Base-by-base conservation (phyloP, 805 yeast genomes). In the Wickerhamiella azyma region DNA sequence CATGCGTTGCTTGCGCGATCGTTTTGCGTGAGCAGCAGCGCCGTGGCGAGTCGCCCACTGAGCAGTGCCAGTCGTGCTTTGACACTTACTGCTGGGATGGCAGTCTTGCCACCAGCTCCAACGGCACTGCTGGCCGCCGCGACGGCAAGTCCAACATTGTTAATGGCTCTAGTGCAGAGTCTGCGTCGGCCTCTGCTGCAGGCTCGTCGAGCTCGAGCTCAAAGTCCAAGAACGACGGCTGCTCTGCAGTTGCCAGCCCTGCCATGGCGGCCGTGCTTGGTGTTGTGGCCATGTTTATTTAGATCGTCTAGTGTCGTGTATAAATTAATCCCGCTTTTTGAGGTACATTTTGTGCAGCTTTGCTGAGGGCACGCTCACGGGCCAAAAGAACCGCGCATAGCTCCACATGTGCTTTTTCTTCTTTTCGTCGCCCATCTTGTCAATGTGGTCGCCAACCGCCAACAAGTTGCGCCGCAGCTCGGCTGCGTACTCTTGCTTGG, bases 351-450 rank as follows among this genome's bases (percentile, higher is more conserved):
- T 78, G 57, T 72, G 70, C 51, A 85, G 75, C 64, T 81, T 81
- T 33, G 68, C 63, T 50, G 89, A 79, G 11, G 67, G 57, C 37
- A 81, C 95, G 50, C 74, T 73, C 3, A 77, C 82, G 2, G 96
- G 96, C 96, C 96, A 85, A 65, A 77, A 85, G 45, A 75, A 72
- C 17, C 86, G 71, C 4, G 92, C 85, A 60, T 80, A 85, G 26
- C 82, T 74, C 95, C 96, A 85, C 49, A 85, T 63, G 55, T 85
- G 92, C 58, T 74, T 79, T 48, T 68, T 66, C 48, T 66, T 54
- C 56, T 68, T 72, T 18, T 66, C 66, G 13, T 52, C 52, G 5
- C 30, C 16, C 4, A 18, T 13, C 5, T 16, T 9, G 30, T 67
- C 74, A 46, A 85, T 85, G 56, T 75, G 79, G 52, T 79, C 77